A percentile compares a stretch with the other conserved stretches of the same genome.
Evolutionary conservation across 495 filamentous ascomycete genomes (phyloP).

Genomic region (Hyphodiscus hymeniophilus): DNA sequence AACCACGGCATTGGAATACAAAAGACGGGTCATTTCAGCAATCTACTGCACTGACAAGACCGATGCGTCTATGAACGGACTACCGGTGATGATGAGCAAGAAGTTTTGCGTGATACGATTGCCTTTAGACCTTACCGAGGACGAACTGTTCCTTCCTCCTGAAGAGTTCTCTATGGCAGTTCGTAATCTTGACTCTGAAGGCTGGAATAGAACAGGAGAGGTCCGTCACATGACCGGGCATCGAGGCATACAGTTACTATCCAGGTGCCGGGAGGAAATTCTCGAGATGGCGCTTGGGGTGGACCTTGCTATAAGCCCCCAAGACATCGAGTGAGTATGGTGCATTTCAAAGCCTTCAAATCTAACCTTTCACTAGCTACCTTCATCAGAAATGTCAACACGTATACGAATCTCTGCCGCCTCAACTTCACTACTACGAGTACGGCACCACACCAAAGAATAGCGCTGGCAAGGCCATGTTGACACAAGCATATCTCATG

Average conservation of each 20-base stretch:
- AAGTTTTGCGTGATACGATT: constrained; percentile 1
- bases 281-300: constrained; percentile 20
- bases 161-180: constrained; percentile 1
- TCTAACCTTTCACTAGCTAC: constrained; percentile 7
- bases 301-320: constrained; percentile 7
- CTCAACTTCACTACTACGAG: constrained; percentile 15
- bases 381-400: constrained; percentile 6
- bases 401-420: constrained; percentile 8
- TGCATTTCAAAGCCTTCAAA: not conserved
- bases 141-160: not conserved
- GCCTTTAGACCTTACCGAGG: constrained; percentile 7
- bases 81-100: constrained; percentile 1
- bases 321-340: constrained; percentile 13
- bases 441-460: constrained; percentile 4
- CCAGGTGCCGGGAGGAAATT: constrained; percentile 17
- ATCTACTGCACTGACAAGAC: constrained; percentile 6
- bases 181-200: constrained; percentile 1
- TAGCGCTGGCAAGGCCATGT: constrained; percentile 6
- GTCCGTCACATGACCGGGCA: not conserved
- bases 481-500: constrained; percentile 9
- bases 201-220: constrained; percentile 11
- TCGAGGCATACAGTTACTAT: not conserved
- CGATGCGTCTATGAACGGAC: constrained; percentile 4
- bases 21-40: not conserved
- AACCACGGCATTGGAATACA: constrained; percentile 3